Base-by-base conservation (phyloP, 2,329 filamentous ascomycete species). In the Ascochyta viciae-villosae region DNA sequence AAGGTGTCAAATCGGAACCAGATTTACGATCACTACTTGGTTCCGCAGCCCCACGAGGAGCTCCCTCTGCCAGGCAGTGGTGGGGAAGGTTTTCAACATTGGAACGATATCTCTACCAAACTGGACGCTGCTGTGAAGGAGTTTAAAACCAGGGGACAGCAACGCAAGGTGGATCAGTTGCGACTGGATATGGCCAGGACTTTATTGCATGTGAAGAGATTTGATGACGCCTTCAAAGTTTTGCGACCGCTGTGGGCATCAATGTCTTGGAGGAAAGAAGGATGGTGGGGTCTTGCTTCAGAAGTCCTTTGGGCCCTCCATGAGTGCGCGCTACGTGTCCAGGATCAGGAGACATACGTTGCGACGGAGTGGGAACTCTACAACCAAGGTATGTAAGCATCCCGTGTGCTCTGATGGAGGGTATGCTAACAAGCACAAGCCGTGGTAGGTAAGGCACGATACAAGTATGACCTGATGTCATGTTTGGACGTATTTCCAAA, bases 11-110 rank as follows among this genome's bases (percentile, higher is more conserved):
- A 76, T 55, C 81, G 85, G 57, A 80, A 81, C 41, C 74, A 76
- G 38, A 75, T 76, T 13, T 88, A 88, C 62, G 86, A 88, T 60
- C 83, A 80, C 4, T 88, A 87, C 66, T 77, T 88, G 26, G 84
- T 82, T 6, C 83, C 83, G 1, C 82, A 86, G 51, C 82, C 86
- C 8, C 82, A 86, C 51, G 64, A 82, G 42, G 86, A 88, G 69
- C 76, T 76, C 31, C 78, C 82, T 12, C 57, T 80, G 16, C 63
- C 77, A 50, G 79, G 77, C 19, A 67, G 69, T 6, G 65, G 69
- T 33, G 70, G 63, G 26, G 40, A 41, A 27, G 80, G 80, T 1
- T 80, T 82, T 59, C 78, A 85, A 62, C 82, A 88, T 66, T 79
- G 79, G 40, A 66, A 73, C 39, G 75, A 83, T 45, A 82, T 87